Conservation (phyloP, 768 basidiomycete species). For the Russula dissimulans region DNA sequence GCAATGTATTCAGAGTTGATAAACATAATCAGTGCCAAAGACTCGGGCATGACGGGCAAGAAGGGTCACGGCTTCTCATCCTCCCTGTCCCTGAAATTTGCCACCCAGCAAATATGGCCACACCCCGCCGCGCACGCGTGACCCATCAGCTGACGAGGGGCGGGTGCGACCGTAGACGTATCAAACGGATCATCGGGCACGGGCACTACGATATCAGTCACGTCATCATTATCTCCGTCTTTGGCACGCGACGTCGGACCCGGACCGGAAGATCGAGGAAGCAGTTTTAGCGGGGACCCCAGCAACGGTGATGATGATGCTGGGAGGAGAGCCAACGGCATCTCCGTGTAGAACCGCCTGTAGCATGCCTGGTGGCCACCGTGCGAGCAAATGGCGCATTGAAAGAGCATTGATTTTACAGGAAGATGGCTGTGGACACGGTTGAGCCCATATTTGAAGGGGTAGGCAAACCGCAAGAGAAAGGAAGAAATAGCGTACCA, state of each 20-base stretch:
- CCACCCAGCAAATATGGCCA: slow-evolving; percentile 74
- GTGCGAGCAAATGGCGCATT: slow-evolving; percentile 68
- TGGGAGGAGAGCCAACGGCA: slow-evolving; percentile 43
- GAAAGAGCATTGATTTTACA: slow-evolving; percentile 58
- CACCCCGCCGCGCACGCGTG: slow-evolving; percentile 74
- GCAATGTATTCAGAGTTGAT: neutral
- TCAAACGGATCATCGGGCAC: slow-evolving; percentile 15
- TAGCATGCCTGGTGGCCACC: slow-evolving; percentile 80
- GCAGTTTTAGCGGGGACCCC: slow-evolving; percentile 14
- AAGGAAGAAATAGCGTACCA: slow-evolving; percentile 41
- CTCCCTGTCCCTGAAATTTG: slow-evolving; percentile 22
- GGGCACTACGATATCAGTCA: neutral
- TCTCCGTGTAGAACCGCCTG: slow-evolving; percentile 51
- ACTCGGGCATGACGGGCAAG: neutral
- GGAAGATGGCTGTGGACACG: slow-evolving; percentile 55
- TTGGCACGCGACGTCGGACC: slow-evolving; percentile 20
- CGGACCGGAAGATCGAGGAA: slow-evolving; percentile 5
- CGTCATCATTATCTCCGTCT: slow-evolving; percentile 14
- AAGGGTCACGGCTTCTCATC: slow-evolving; percentile 9
- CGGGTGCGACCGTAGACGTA: neutral
- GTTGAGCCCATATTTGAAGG: neutral
- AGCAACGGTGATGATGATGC: slow-evolving; percentile 25
- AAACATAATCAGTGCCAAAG: neutral
- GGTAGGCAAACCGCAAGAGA: neutral
- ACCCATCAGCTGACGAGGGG: slow-evolving; percentile 31